phyloP scores from a whole-genome alignment of 495 filamentous ascomycete species.

The Hypoxylon lenormandii region DNA sequence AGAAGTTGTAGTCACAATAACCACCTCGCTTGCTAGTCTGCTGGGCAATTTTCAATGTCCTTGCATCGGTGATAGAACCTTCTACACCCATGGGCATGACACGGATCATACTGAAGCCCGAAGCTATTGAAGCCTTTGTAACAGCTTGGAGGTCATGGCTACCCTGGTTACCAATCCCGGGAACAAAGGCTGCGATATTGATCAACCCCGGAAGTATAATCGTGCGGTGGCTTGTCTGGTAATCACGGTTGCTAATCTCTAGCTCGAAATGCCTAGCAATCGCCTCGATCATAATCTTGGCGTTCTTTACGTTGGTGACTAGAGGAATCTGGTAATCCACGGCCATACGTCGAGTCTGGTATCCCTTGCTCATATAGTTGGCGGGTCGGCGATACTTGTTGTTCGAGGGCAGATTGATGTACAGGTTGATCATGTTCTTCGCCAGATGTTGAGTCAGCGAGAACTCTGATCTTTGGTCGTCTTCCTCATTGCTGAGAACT shows the following conservation, averaged over 20 bases:
- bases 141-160: slow-evolving; percentile 77
- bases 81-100: slow-evolving; percentile 82
- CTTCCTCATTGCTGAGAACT: slow-evolving; percentile 72
- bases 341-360: slow-evolving; percentile 94
- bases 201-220: slow-evolving; percentile 80
- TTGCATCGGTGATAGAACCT: slow-evolving; percentile 77
- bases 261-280: slow-evolving; percentile 88
- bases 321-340: slow-evolving; percentile 98
- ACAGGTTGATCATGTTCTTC: slow-evolving; percentile 96
- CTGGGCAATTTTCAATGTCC: slow-evolving; percentile 79
- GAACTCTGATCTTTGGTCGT: slow-evolving; percentile 92
- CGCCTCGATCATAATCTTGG: slow-evolving; percentile 95
- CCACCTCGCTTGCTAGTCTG: slow-evolving; percentile 74
- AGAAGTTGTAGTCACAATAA: slow-evolving; percentile 88
- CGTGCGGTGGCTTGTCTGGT: slow-evolving; percentile 86
- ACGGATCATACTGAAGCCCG: slow-evolving; percentile 86
- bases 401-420: slow-evolving; percentile 98
- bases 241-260: slow-evolving; percentile 82
- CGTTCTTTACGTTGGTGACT: slow-evolving; percentile 99
- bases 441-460: slow-evolving; percentile 94
- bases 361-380: slow-evolving; percentile 98
- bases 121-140: slow-evolving; percentile 78
- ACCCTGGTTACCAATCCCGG: slow-evolving; percentile 71
- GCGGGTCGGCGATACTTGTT: slow-evolving; percentile 95
- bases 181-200: slow-evolving; percentile 84